phyloP scores from a whole-genome alignment of 352 stramenopile genomes.

The Phytophthora melonis region DNA sequence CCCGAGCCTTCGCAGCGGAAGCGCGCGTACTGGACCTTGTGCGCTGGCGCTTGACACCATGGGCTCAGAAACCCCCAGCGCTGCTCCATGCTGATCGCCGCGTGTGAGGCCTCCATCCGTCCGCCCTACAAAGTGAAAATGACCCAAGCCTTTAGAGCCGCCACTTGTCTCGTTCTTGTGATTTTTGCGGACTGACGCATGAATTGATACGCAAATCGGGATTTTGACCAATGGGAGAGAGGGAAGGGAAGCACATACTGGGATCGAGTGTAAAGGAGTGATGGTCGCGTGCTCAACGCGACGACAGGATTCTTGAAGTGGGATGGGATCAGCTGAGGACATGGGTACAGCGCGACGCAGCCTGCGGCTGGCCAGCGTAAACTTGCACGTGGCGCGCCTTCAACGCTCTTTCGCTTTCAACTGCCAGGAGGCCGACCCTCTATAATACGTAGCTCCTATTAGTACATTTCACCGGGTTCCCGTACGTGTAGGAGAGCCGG shows the following conservation, averaged over 20 bases:
- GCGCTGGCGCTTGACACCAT: slow-evolving; percentile 7
- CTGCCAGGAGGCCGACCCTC: too few relatives aligned
- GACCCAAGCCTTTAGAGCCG: too few relatives aligned
- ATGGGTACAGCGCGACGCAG: neutral
- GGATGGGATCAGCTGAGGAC: too few relatives aligned
- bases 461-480: too few relatives aligned
- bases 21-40: slow-evolving; percentile 7
- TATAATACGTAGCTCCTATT: too few relatives aligned
- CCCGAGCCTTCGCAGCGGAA: slow-evolving; percentile 12
- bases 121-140: too few relatives aligned
- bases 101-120: neutral
- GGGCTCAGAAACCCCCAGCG: slow-evolving; percentile 24
- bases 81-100: slow-evolving; percentile 2
- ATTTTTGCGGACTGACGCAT: neutral
- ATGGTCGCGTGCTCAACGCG: neutral
- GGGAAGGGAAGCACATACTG: neutral
- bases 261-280: neutral
- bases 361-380: neutral
- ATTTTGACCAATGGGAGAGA: neutral
- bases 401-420: too few relatives aligned
- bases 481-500: too few relatives aligned
- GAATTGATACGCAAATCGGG: neutral
- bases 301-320: neutral
- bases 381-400: neutral
- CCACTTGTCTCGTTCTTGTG: neutral